Conservation (phyloP, 768 basidiomycete genomes). For the Lactarius psammicola region DNA sequence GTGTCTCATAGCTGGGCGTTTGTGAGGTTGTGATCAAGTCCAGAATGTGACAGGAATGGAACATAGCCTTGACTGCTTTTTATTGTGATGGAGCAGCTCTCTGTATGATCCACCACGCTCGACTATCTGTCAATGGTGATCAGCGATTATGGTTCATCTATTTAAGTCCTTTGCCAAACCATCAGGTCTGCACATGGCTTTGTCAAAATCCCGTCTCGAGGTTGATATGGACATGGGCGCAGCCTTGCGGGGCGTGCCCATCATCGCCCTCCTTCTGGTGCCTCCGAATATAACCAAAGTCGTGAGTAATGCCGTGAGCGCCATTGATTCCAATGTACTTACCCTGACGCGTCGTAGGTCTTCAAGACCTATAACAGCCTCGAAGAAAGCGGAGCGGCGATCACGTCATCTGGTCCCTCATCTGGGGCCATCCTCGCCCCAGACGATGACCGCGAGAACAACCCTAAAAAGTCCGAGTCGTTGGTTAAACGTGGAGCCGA, state of each 20-base stretch:
- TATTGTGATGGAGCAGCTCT: no score
- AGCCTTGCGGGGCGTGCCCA: neutral
- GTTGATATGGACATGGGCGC: neutral
- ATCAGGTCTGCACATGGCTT: neutral
- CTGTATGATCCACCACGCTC: neutral
- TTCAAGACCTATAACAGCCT: fast-evolving
- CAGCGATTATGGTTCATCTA: neutral
- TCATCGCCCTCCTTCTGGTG: neutral
- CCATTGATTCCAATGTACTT: neutral
- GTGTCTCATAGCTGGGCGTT: no score
- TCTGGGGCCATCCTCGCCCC: no score
- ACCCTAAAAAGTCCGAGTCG: no score
- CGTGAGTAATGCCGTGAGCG: neutral
- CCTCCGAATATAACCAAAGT: neutral
- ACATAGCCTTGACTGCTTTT: no score
- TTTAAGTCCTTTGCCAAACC: neutral
- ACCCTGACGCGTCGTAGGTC: neutral
- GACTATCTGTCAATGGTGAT: neutral
- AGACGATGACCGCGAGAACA: no score
- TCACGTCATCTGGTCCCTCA: no score
- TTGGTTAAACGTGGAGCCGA: no score
- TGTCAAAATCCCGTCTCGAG: neutral
- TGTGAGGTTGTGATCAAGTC: no score
- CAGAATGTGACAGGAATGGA: no score
- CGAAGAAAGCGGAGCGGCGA: no score